These are phyloP conservation scores for Pichia sp. DNA, from an alignment of 1,139 yeast species.

Conservation along the genomic window DNA sequence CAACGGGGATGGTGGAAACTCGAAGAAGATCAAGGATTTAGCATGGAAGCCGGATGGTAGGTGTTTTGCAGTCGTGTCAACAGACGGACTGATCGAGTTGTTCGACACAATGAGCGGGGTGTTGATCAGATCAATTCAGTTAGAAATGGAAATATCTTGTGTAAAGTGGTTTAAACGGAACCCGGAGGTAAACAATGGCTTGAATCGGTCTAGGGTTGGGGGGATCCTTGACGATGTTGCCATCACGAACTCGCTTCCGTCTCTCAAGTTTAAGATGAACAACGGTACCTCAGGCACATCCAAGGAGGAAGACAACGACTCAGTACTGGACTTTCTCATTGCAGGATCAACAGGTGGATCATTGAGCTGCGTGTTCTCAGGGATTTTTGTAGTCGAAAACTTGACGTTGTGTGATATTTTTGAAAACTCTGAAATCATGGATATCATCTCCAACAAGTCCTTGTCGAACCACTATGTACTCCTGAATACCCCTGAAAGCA, in stretches of 20 bases:
- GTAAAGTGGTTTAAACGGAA: conserved; percentile 23
- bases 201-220: not conserved
- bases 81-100: conserved; percentile 24
- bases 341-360: conserved; percentile 29
- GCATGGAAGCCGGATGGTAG: conserved; percentile 33
- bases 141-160: conserved; percentile 15
- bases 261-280: conserved; percentile 27
- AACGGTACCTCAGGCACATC: not conserved
- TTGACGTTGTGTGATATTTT: conserved; percentile 7
- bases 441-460: conserved; percentile 1
- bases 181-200: not conserved
- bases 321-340: conserved; percentile 31
- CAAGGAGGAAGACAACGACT: not conserved
- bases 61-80: conserved; percentile 25
- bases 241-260: conserved; percentile 34
- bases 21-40: not conserved
- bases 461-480: conserved; percentile 24
- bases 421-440: conserved; percentile 1
- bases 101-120: conserved; percentile 30
- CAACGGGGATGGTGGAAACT: conserved; percentile 22
- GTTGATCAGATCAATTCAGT: conserved; percentile 20
- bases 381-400: conserved; percentile 34
- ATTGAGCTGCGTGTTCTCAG: conserved; percentile 32
- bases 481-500: conserved; percentile 9
- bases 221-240: conserved; percentile 27